These are phyloP conservation scores for Cucumis sativus DNA, from an alignment of 306 rosid species.

Conservation along the genomic window DNA sequence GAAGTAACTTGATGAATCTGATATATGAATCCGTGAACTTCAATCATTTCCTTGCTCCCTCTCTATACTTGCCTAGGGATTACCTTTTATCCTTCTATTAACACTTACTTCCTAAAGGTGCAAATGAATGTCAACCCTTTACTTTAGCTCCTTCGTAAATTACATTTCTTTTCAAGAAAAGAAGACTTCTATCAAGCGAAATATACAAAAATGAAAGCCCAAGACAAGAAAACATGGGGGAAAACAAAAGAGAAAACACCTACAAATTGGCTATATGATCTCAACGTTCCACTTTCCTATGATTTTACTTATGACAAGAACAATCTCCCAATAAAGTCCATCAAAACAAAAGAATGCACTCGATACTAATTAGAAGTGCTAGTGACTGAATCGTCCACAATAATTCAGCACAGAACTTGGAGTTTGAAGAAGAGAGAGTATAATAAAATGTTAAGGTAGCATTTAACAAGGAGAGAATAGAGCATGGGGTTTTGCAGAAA, in stretches of 20 bases:
- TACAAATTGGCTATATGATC: not conserved
- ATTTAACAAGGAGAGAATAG: not conserved
- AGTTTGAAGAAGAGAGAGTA: not conserved
- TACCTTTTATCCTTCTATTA: not conserved
- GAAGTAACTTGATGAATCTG: not conserved
- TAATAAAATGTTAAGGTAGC: not conserved
- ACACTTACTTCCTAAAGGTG: not conserved
- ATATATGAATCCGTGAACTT: not conserved
- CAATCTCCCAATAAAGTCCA: not conserved
- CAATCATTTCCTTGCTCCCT: not conserved
- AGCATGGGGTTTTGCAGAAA: not conserved
- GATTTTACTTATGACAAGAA: not conserved
- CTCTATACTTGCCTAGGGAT: not conserved
- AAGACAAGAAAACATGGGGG: not conserved
- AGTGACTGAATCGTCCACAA: not conserved
- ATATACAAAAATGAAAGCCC: not conserved
- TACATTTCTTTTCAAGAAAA: not conserved
- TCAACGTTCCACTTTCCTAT: not conserved
- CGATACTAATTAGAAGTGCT: not conserved
- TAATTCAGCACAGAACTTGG: not conserved
- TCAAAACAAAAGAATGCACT: not conserved
- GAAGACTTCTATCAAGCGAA: not conserved
- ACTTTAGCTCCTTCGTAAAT: not conserved
- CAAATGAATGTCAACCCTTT: not conserved
- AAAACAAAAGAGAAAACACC: not conserved